Base-by-base conservation (phyloP, 495 filamentous ascomycete species). In the Lasiosphaeria hispida region DNA sequence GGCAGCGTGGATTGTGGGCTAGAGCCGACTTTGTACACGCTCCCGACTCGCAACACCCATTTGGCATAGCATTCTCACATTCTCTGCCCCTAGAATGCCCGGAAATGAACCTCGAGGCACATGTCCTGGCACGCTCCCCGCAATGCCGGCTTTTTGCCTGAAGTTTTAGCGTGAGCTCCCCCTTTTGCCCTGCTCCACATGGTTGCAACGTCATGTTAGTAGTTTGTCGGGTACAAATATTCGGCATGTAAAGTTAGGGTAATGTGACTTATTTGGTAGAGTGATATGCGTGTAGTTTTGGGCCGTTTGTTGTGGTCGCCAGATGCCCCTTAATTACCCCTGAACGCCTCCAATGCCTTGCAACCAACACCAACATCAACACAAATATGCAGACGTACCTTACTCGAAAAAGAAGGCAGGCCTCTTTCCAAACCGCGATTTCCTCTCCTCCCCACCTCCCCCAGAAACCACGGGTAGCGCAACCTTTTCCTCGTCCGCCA, bases 61-160 rank as follows among this genome's bases (percentile, higher is more conserved):
- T n/a, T n/a, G n/a, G n/a, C n/a, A n/a, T n/a, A n/a, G n/a, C n/a
- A n/a, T n/a, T n/a, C n/a, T n/a, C n/a, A n/a, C n/a, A n/a, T n/a
- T n/a, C n/a, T n/a, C n/a, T n/a, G n/a, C n/a, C n/a, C n/a, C n/a
- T n/a, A n/a, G n/a, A n/a, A n/a, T n/a, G n/a, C n/a, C n/a, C n/a
- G n/a, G n/a, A n/a, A n/a, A n/a, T n/a, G n/a, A n/a, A n/a, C n/a
- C n/a, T n/a, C n/a, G n/a, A n/a, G n/a, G n/a, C n/a, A n/a, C n/a
- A n/a, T n/a, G n/a, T n/a, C n/a, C n/a, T n/a, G n/a, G n/a, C n/a
- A n/a, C n/a, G n/a, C n/a, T n/a, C n/a, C n/a, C n/a, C n/a, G n/a
- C n/a, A n/a, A n/a, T n/a, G n/a, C n/a, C n/a, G n/a, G n/a, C n/a
- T 35, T 17, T 43, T 63, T 63, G 61, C 61, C 61, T 63, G 48